A percentile compares a stretch with the other conserved stretches of the same genome.
These are phyloP conservation scores for Trichophyton mentagrophytes DNA, from an alignment of 2,329 filamentous ascomycete genomes.

Conservation along the genomic window DNA sequence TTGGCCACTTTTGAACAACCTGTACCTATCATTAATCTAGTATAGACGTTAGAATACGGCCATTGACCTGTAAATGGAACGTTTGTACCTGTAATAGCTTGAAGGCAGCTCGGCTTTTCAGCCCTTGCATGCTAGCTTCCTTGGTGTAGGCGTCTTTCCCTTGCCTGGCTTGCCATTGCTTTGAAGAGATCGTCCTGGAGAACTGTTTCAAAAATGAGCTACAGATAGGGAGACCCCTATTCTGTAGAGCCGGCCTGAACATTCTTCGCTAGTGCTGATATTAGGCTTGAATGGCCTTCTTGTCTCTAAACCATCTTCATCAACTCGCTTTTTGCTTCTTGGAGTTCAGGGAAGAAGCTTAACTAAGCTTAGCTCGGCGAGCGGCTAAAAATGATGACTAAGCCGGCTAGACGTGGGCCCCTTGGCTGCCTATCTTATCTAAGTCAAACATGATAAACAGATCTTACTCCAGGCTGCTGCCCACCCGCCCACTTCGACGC, in stretches of 20 bases:
- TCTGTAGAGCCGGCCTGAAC: not conserved
- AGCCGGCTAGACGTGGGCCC: not conserved
- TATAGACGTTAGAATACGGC: constrained; percentile 4
- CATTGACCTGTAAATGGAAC: not conserved
- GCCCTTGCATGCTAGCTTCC: constrained; percentile 61
- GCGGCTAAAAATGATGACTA: not conserved
- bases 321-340: not conserved
- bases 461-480: not conserved
- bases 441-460: not conserved
- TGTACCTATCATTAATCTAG: constrained; percentile 71
- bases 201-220: not conserved
- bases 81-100: constrained; percentile 67
- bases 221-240: not conserved
- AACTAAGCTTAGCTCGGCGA: not conserved
- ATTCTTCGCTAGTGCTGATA: not conserved
- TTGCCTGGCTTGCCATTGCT: constrained; percentile 73
- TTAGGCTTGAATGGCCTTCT: not conserved
- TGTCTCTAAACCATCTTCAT: not conserved
- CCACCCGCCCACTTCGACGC: not conserved
- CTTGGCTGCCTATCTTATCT: not conserved
- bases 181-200: constrained; percentile 43
- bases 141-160: constrained; percentile 57
- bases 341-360: not conserved
- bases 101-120: constrained; percentile 86
- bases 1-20: constrained; percentile 64